Base-by-base conservation (phyloP, 2,329 filamentous ascomycete species). In the Aspergillus fijiensis region DNA sequence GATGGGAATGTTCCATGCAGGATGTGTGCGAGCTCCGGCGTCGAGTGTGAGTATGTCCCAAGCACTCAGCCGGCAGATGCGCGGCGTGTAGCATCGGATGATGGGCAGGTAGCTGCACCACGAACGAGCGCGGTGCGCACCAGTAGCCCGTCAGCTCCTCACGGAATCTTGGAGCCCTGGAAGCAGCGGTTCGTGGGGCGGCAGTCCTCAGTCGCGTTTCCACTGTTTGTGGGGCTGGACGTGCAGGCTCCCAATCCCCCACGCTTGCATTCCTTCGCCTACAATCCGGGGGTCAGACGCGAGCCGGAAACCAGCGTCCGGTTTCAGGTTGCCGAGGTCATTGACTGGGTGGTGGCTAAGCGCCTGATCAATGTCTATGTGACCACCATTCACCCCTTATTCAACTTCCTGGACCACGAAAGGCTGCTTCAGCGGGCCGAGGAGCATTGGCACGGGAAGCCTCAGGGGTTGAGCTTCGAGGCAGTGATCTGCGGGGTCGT, bases 221-320 rank as follows among this genome's bases (percentile, higher is more conserved):
- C 75, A 1, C 66, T 68, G 29, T 68, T 61, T 51, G 64, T 77
- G 14, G 74, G 72, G 16, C 52, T 72, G 25, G 67, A 70, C 45
- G 54, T 77, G 42, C 69, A 72, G 50, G 67, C 74, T 9, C 49
- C 65, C 1, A 70, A 70, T 10, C 72, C 72, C n/a, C 74, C 73
- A 5, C 67, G 72, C 23, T 59, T 77, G 16, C 75, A 77, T 57
- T 74, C 73, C 1, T 77, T 74, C 62, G 75, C 67, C 14, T 77
- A 73, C 61, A 74, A 77, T 57, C 55, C 68, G 10, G 73, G 73
- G 0, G 65, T 69, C 21, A 65, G 75, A 25, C 60, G 62, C 19
- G 74, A 77, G 48, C 61, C 66, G n/a, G 63, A 65, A 5, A 63
- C 60, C 52, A 48, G 55, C 0, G 69, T 65, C 12, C 65, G 65